Base-by-base conservation (phyloP, 2,329 filamentous ascomycete species). In the Diaporthe citriasiana region DNA sequence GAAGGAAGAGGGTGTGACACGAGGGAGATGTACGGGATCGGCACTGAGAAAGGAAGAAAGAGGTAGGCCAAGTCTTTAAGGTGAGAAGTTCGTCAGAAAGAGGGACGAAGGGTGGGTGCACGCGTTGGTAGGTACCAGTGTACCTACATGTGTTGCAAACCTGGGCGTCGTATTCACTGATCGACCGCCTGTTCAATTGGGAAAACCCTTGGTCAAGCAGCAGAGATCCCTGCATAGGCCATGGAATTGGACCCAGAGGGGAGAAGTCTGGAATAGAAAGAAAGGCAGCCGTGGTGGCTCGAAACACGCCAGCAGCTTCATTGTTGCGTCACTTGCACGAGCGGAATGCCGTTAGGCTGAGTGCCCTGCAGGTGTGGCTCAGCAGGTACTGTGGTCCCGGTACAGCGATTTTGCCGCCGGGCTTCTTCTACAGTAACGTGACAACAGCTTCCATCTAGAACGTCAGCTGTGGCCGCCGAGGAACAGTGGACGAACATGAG, bases 1-100 rank as follows among this genome's bases (percentile, higher is more conserved):
- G 47, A 40, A 68, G 68, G 72, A 59, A 70, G 60, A 66, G 72
- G n/a, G 50, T 71, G 56, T 59, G 59, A 40, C 45, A 53, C 10
- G 53, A 38, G 35, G 42, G 17, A 25, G 25, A 19, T 5, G 45
- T n/a, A 33, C 13, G 51, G 33, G 45, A 50, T 66, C 45, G 63
- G 27, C 40, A 55, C 40, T 38, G 56, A 55, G 27, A 6, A 33
- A 17, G 42, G 30, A 71, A 59, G 19, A 33, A 47, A 57, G 42
- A 50, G 30, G 56, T 13, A 35, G 25, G 50, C 47, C 27, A 51
- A 71, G 63, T 40, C 30, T 68, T 66, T 30, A 53, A 68, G 47
- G 47, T 53, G 63, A 66, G 45, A 38, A 66, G 63, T 66, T 66
- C 30, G 63, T 51, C 63, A 66, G 42, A 57, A 25, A 35, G 22